Percentiles rank a stretch among this genome's conserved stretches.
Conservation (phyloP, 1,139 yeast species). For the Candida glucosophila region DNA sequence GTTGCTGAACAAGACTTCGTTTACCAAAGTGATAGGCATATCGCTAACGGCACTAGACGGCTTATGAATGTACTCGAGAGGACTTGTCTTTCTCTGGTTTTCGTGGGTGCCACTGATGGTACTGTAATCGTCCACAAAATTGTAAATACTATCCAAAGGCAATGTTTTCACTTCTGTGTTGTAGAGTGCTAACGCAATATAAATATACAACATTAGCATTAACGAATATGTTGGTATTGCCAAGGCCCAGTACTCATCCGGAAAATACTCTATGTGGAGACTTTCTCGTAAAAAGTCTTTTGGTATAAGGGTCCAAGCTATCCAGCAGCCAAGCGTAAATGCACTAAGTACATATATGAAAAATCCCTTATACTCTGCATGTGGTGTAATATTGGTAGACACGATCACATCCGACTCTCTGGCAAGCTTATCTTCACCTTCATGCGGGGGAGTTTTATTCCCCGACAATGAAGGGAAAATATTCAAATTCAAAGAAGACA, state of each 20-base stretch:
- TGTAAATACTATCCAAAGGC: slow-evolving; percentile 47
- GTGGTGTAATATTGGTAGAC: slow-evolving; percentile 54
- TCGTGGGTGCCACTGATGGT: slow-evolving; percentile 31
- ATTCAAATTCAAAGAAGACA: slow-evolving; percentile 3
- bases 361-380: slow-evolving; percentile 77
- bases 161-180: slow-evolving; percentile 67
- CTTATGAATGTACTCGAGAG: slow-evolving; percentile 28
- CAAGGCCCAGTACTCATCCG: slow-evolving; percentile 82
- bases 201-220: slow-evolving; percentile 62
- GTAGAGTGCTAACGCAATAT: slow-evolving; percentile 61
- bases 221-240: slow-evolving; percentile 66
- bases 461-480: slow-evolving; percentile 1
- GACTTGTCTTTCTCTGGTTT: too few species aligned
- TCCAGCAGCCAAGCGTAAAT: slow-evolving; percentile 42
- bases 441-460: slow-evolving; percentile 2
- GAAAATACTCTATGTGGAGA: slow-evolving; percentile 63
- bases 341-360: slow-evolving; percentile 61
- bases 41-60: slow-evolving; percentile 84
- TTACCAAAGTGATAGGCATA: slow-evolving; percentile 64
- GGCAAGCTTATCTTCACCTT: slow-evolving; percentile 51
- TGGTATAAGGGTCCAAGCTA: slow-evolving; percentile 68
- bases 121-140: slow-evolving; percentile 63
- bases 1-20: slow-evolving; percentile 49
- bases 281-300: slow-evolving; percentile 35
- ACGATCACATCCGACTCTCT: slow-evolving; percentile 71